Evolutionary conservation across 108 stramenopile genomes (phyloP).

Genomic region (Fragilariopsis cylindrus): DNA sequence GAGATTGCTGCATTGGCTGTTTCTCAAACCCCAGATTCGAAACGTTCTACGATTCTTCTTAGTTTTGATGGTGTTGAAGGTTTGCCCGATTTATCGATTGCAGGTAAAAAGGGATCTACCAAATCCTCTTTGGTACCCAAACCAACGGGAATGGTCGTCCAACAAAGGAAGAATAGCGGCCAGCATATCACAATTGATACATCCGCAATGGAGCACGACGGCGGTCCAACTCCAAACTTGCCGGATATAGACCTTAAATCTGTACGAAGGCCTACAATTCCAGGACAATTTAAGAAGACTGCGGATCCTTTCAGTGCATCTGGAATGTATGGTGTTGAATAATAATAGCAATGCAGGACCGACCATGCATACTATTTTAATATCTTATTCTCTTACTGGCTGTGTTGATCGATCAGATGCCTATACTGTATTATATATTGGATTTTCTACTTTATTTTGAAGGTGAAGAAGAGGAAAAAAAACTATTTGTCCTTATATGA

Average conservation of each 20-base stretch:
- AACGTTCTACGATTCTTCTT: neutral
- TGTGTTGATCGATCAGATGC: too few relatives aligned
- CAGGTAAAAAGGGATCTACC: neutral
- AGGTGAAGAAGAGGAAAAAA: too few relatives aligned
- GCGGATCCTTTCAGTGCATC: slow-evolving; percentile 54
- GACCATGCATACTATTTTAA: too few relatives aligned
- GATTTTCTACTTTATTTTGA: too few relatives aligned
- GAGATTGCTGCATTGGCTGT: neutral
- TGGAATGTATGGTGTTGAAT: slow-evolving; percentile 27
- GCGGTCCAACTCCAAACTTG: slow-evolving; percentile 1
- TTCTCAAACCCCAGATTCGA: slow-evolving; percentile 17
- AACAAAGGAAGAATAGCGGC: neutral
- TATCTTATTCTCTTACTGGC: too few relatives aligned
- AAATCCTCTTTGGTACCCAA: neutral
- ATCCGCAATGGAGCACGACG: neutral
- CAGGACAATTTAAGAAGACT: slow-evolving; percentile 67
- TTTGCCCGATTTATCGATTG: slow-evolving; percentile 1
- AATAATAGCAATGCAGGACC: neutral
- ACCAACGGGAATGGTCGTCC: neutral
- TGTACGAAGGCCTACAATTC: slow-evolving; percentile 64
- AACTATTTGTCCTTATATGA: too few relatives aligned
- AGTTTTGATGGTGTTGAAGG: slow-evolving; percentile 5
- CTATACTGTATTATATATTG: too few relatives aligned
- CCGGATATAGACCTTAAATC: slow-evolving; percentile 11
- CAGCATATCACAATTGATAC: neutral